Evolutionary conservation across 768 basidiomycete genomes (phyloP), one percentile per base, ranked within the genome.

Genomic region (Boletus sp.): DNA sequence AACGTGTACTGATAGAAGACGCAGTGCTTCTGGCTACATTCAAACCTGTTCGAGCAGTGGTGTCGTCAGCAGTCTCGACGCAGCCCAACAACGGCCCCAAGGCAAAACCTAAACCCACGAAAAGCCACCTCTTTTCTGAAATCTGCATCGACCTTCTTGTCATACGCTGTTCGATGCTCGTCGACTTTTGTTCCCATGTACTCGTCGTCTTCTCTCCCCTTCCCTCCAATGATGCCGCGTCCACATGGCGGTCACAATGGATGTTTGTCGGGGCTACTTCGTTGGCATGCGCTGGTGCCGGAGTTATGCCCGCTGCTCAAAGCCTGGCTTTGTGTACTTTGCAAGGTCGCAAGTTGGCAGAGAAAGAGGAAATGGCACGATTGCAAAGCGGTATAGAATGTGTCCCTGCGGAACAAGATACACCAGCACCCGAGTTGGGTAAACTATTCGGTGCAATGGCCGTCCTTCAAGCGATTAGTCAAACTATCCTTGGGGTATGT

Each of bases 261-360:
- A 57, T 80, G 37, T 92, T 87, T 60, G 72, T 83, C 11, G 79
- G 72, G 0, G 74, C 84, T 29, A 87, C 87, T 1, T 80, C 81
- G 34, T 64, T 91, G 38, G 79, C 82, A 7, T 81, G 82, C 19
- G 79, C 88, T 40, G 85, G 86, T 13, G 81, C 83, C 3, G 90
- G 88, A 4, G 79, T 85, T 14, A 79, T 81, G 51, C 88, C 90
- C 8, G 79, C 85, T 1, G 67, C 82, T 48, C 85, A 90, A 56
- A 88, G 86, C n/a, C 75, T 92, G 9, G 89, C 87, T 0, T 74
- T 90, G 5, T 87, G 82, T 60, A 75, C 88, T n/a, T 57, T 81
- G n/a, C 75, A 77, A 34, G 64, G 64, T 40, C 67, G 61, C 51
- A 68, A 53, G 37, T 39, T 64, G 39, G 64, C 51, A 23, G 56